These are phyloP conservation scores for Fusarium zealandicum DNA, from an alignment of 2,329 filamentous ascomycete genomes.

Conservation along the genomic window DNA sequence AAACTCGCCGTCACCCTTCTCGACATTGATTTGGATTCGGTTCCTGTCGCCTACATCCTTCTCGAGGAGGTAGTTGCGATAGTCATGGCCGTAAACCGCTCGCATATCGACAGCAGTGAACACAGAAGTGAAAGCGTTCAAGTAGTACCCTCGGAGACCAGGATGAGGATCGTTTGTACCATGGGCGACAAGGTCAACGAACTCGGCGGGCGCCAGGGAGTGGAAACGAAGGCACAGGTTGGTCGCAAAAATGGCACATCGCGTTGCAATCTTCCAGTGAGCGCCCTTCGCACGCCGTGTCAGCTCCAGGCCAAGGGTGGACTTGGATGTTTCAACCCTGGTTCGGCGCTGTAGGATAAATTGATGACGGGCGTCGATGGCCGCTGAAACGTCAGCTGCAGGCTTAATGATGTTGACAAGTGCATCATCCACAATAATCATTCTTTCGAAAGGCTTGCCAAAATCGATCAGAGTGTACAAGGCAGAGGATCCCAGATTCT, in stretches of 20 bases:
- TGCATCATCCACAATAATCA: slow-evolving; percentile 79
- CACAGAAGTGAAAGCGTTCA: slow-evolving; percentile 75
- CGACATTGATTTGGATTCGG: slow-evolving; percentile 75
- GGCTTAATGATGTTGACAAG: slow-evolving; percentile 77
- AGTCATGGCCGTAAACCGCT: slow-evolving; percentile 84
- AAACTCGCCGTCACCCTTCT: slow-evolving; percentile 77
- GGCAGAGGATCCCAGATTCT: slow-evolving; percentile 82
- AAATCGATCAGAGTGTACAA: slow-evolving; percentile 91
- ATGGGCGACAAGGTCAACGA: slow-evolving; percentile 81
- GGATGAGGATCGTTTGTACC: slow-evolving; percentile 93
- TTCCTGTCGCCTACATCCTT: slow-evolving; percentile 76
- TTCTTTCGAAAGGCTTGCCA: slow-evolving; percentile 84
- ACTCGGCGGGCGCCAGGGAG: slow-evolving; percentile 78
- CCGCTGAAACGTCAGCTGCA: slow-evolving; percentile 64
- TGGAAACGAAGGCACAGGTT: slow-evolving; percentile 94
- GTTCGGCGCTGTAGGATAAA: slow-evolving; percentile 78
- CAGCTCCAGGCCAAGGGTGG: slow-evolving; percentile 79
- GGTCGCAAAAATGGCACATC: slow-evolving; percentile 88
- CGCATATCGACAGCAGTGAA: slow-evolving; percentile 90
- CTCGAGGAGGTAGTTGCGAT: slow-evolving; percentile 84
- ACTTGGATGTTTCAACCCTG: slow-evolving; percentile 84
- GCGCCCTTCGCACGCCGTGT: slow-evolving; percentile 78
- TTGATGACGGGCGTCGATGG: slow-evolving; percentile 67
- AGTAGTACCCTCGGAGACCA: slow-evolving; percentile 80
- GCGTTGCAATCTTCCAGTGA: slow-evolving; percentile 95